Evolutionary conservation across 495 filamentous ascomycete genomes (phyloP), one percentile per base, ranked within the genome.

Genomic region (Tuber brumale): DNA sequence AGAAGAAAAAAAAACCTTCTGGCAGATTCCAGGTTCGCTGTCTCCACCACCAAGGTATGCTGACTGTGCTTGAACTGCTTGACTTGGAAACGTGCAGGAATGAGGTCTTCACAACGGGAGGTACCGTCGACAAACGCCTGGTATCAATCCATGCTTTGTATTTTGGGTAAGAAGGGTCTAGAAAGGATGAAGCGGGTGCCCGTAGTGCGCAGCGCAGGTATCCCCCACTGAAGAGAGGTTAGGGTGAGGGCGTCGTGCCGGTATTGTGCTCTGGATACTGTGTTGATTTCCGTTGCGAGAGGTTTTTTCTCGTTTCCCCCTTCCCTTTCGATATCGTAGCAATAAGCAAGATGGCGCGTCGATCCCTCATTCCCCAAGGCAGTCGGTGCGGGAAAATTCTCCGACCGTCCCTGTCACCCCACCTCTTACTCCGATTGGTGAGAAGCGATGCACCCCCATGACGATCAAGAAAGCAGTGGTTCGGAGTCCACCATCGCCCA

Each of bases 341-440:
- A 12, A 57, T 48, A 9, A n/a, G n/a, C 48, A 27, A 14, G 51
- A 61, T 66, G 57, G 57, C 44, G 57, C 57, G 57, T 66, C 57
- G 57, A 66, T 66, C 57, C 57, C 31, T 66, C 57, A 35, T 35
- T 35, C 27, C 57, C 57, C 27, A 66, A 73, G 71, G 61, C 73
- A 76, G 78, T 79, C 76, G 78, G 73, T 79, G 78, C 77, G 77
- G 78, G 76, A 80, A 80, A 80, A 80, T 79, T 80, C 78, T 79
- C 78, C 78, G 78, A 76, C 73, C 73, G 76, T 4, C 12, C 27
- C 14, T 66, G 61, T 41, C 48, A 73, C 77, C 78, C 78, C 78
- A 41, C 78, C 19, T 44, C 19, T 71, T 48, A 37, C 73, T 80
- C 78, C 78, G 78, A 80, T 80, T 80, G 78, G 78, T 79, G 77